phyloP scores from a whole-genome alignment of 805 yeast genomes.

The Metschnikowia anglica region DNA sequence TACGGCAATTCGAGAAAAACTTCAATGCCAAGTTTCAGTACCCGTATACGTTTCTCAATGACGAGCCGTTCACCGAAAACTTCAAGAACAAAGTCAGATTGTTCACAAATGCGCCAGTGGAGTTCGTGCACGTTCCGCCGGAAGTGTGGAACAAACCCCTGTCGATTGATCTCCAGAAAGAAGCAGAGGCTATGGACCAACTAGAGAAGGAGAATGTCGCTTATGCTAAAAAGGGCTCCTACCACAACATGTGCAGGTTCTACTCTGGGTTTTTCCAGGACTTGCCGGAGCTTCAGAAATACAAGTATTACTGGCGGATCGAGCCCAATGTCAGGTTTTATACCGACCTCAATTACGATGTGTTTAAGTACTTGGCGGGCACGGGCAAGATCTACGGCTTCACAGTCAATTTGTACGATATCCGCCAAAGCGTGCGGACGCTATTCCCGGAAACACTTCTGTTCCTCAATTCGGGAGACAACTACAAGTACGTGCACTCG shows the following conservation, averaged over 20 bases:
- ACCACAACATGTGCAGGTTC: conserved; percentile 85
- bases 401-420: conserved; percentile 66
- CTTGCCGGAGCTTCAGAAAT: conserved; percentile 59
- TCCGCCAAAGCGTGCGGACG: conserved; percentile 58
- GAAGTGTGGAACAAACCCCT: conserved; percentile 61
- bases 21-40: conserved; percentile 73
- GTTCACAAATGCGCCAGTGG: conserved; percentile 32
- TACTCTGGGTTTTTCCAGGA: conserved; percentile 65
- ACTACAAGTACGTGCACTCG: conserved; percentile 50
- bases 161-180: conserved; percentile 48
- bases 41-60: conserved; percentile 81
- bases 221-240: conserved; percentile 60
- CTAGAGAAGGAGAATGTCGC: conserved; percentile 48
- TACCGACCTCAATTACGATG: conserved; percentile 72
- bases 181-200: conserved; percentile 39
- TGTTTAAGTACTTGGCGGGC: conserved; percentile 68
- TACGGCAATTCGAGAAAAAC: conserved; percentile 56
- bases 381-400: conserved; percentile 74
- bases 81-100: conserved; percentile 50
- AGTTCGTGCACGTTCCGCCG: conserved; percentile 42
- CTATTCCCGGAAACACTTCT: conserved; percentile 71
- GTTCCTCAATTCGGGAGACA: conserved; percentile 55
- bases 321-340: conserved; percentile 72
- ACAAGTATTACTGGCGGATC: conserved; percentile 75
- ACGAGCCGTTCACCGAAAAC: conserved; percentile 56